Evolutionary conservation across 352 stramenopile genomes (phyloP).

Genomic region (Elongisporangium senticosum): DNA sequence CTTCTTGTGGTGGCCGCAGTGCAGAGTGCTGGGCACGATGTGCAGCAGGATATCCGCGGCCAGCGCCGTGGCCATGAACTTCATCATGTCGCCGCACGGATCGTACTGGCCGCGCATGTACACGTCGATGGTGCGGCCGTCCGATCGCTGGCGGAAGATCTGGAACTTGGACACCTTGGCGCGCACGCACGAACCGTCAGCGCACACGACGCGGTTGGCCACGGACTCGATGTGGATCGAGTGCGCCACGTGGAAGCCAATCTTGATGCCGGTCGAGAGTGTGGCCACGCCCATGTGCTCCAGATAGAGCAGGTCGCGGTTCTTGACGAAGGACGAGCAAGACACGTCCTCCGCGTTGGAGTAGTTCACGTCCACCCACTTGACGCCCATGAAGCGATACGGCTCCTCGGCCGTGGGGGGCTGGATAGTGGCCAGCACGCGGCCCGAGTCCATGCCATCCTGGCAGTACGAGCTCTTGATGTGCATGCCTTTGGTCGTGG

Average conservation of each 20-base stretch:
- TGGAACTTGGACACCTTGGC: constrained; percentile 37
- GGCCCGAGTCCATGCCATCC: constrained; percentile 33
- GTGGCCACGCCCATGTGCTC: constrained; percentile 38
- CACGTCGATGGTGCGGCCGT: constrained; percentile 33
- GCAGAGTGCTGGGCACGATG: constrained; percentile 25
- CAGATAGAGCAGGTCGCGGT: constrained; percentile 49
- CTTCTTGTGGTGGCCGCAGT: constrained; percentile 59
- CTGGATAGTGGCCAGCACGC: constrained; percentile 37
- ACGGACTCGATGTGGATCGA: constrained; percentile 57
- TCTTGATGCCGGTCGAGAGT: constrained; percentile 22
- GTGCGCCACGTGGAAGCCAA: constrained; percentile 62
- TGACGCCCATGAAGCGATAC: constrained; percentile 54
- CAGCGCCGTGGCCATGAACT: constrained; percentile 36
- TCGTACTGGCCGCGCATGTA: constrained; percentile 57
- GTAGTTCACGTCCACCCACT: constrained; percentile 40
- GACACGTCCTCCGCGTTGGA: constrained; percentile 6
- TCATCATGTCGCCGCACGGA: constrained; percentile 42
- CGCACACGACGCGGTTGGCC: constrained; percentile 17
- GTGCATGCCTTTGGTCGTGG: constrained; percentile 53
- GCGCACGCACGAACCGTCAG: constrained; percentile 32
- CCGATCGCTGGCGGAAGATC: constrained; percentile 34
- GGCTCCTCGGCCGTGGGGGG: constrained; percentile 29
- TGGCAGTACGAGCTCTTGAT: constrained; percentile 42
- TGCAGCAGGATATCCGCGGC: constrained; percentile 35
- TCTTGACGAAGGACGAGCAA: constrained; percentile 31